Conservation (phyloP, 2,329 filamentous ascomycete genomes). For the Aureobasidium lini region DNA sequence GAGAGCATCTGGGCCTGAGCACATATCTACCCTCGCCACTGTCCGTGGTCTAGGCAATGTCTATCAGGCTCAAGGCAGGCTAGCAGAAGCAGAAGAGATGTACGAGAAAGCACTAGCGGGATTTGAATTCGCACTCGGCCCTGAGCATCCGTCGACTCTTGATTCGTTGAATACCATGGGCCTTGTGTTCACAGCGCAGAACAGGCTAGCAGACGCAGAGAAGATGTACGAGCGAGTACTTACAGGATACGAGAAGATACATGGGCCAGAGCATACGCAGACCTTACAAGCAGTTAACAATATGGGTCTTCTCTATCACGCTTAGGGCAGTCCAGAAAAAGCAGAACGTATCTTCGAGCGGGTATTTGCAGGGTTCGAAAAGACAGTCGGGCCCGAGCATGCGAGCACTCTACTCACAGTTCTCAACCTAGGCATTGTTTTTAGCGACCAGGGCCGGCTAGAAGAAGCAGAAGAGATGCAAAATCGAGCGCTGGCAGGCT, state of each 20-base stretch:
- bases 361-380: slow-evolving; percentile 14
- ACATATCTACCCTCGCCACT: not conserved
- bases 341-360: slow-evolving; percentile 15
- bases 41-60: not conserved
- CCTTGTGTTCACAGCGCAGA: not conserved
- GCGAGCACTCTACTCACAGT: slow-evolving; percentile 15
- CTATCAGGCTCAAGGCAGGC: not conserved
- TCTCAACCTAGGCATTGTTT: slow-evolving; percentile 4
- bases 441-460: not conserved
- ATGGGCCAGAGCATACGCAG: slow-evolving; percentile 11
- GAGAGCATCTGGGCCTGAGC: not conserved
- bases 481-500: too few species aligned
- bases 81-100: not conserved
- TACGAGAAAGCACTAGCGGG: not conserved
- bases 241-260: slow-evolving; percentile 13
- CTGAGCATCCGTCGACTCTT: slow-evolving; percentile 14
- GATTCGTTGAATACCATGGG: slow-evolving; percentile 2
- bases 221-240: not conserved
- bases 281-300: slow-evolving; percentile 13
- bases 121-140: slow-evolving; percentile 9
- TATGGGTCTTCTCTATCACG: not conserved
- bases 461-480: too few species aligned
- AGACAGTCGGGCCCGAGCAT: slow-evolving; percentile 12
- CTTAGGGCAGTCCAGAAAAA: not conserved
- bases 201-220: slow-evolving; percentile 15